Evolutionary conservation across 768 basidiomycete genomes (phyloP).

Genomic region (Dictyophora rubrovolvata): DNA sequence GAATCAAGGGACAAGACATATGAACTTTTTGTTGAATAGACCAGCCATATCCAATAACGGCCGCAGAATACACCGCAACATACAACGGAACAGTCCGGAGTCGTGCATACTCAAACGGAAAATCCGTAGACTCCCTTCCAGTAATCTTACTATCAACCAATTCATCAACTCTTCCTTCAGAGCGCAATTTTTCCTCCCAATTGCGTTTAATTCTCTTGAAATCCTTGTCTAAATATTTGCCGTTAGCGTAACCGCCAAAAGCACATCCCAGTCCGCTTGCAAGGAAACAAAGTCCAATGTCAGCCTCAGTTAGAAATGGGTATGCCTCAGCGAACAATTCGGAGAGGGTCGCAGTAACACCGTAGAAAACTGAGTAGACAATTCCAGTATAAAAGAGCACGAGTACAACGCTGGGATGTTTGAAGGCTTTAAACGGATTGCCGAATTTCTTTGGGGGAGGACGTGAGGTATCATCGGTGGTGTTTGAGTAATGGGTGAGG

Average conservation of each 20-base stretch:
- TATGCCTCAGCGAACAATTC: slow-evolving; percentile 51
- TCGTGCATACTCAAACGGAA: slow-evolving; percentile 54
- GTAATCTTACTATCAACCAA: neutral
- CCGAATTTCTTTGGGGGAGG: slow-evolving; percentile 11
- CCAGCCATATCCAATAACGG: slow-evolving; percentile 52
- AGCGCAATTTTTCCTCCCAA: slow-evolving; percentile 13
- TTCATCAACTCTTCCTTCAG: slow-evolving; percentile 13
- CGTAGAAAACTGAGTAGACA: slow-evolving; percentile 47
- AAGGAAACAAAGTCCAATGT: slow-evolving; percentile 70
- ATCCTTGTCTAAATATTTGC: neutral
- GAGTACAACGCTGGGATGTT: slow-evolving; percentile 19
- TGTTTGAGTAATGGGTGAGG: slow-evolving; percentile 18
- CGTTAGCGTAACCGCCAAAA: neutral
- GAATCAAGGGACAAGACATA: slow-evolving; percentile 44
- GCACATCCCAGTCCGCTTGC: slow-evolving; percentile 53
- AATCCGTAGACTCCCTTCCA: slow-evolving; percentile 25
- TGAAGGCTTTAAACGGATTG: slow-evolving; percentile 13
- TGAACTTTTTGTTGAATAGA: slow-evolving; percentile 37
- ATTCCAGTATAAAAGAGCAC: slow-evolving; percentile 44
- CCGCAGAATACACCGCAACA: slow-evolving; percentile 27
- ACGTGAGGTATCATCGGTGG: neutral
- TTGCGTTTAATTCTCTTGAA: neutral
- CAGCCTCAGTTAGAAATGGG: slow-evolving; percentile 46
- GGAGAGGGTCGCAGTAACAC: slow-evolving; percentile 48
- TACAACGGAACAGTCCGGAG: slow-evolving; percentile 37